Conservation (phyloP, 495 filamentous ascomycete genomes). For the Penicillium roqueforti region DNA sequence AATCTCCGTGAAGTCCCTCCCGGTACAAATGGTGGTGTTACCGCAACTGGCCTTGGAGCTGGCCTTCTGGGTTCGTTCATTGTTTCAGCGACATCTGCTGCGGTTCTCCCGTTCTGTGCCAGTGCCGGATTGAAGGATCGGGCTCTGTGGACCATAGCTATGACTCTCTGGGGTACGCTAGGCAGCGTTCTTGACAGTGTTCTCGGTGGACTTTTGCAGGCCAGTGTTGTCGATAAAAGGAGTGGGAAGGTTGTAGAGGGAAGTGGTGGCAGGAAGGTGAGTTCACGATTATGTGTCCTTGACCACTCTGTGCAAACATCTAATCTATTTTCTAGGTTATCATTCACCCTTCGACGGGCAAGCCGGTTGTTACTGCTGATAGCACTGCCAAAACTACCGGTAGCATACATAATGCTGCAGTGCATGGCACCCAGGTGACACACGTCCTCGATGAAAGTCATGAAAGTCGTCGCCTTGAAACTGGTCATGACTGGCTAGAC, state of each 20-base stretch:
- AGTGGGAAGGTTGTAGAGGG: constrained; percentile 89
- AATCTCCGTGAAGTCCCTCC: constrained; percentile 71
- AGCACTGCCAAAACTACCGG: constrained; percentile 7
- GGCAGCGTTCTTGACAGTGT: constrained; percentile 84
- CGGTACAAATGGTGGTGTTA: constrained; percentile 92
- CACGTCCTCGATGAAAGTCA: constrained; percentile 37
- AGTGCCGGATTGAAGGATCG: constrained; percentile 48
- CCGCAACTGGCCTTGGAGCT: constrained; percentile 63
- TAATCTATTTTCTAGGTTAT: constrained; percentile 32
- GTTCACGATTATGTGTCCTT: constrained; percentile 8
- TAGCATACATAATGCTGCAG: constrained; percentile 20
- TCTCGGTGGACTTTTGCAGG: constrained; percentile 80
- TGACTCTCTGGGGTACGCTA: constrained; percentile 66
- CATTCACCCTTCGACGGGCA: constrained; percentile 31
- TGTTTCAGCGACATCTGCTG: constrained; percentile 59
- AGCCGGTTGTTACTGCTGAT: not conserved
- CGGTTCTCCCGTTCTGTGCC: constrained; percentile 67
- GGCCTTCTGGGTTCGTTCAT: constrained; percentile 71
- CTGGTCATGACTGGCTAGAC: constrained; percentile 72
- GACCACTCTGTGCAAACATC: not conserved
- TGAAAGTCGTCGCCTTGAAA: constrained; percentile 68
- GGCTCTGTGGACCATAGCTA: constrained; percentile 51
- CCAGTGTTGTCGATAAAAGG: constrained; percentile 77
- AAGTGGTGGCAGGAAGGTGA: constrained; percentile 72
- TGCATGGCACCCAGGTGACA: constrained; percentile 22